Base-by-base conservation (phyloP, 495 filamentous ascomycete genomes). In the Hypoxylon subgilvum region DNA sequence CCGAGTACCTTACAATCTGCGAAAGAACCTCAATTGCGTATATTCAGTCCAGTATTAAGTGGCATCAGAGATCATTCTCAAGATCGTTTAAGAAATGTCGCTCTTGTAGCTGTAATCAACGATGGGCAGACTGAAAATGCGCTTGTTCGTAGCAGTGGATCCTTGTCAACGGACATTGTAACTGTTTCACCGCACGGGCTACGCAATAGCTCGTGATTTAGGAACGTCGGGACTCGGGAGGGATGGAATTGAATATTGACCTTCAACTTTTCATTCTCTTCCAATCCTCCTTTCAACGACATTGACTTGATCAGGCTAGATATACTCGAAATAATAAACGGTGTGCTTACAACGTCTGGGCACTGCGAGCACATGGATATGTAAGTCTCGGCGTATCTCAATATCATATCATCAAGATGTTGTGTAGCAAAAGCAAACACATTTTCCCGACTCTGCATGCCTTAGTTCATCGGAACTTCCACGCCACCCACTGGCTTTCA, bases 401-500 rank as follows among this genome's bases (percentile, higher is more conserved):
- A 43, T 42, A 22, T 7, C 16, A 16, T 31, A 40, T 23, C 19
- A 16, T 3, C 35, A n/a, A 19, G 8, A 21, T 17, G n/a, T 10
- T 53, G 40, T 9, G 10, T 12, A n/a, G 30, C 40, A 13, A 31
- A 21, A 44, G 18, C 41, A 35, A 34, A 6, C 31, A 5, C 6
- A 6, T 6, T 23, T 34, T 47, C 32, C 25, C 32, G 6, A 14
- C 36, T 57, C 16, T 39, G 34, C n/a, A 40, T 31, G 39, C 22
- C 18, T 51, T 49, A 32, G 5, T 10, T 14, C 8, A 44, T 40
- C 35, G 35, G 18, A 23, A 18, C 41, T 28, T 47, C 40, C 58
- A 57, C 52, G 42, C 50, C 50, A 49, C 28, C 42, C 27, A 32
- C 23, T 21, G 10, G 4, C 13, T 54, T 45, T 19, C 58, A 41